Base-by-base conservation (phyloP, 2,329 filamentous ascomycete species). In the Alternaria brassicicola region DNA sequence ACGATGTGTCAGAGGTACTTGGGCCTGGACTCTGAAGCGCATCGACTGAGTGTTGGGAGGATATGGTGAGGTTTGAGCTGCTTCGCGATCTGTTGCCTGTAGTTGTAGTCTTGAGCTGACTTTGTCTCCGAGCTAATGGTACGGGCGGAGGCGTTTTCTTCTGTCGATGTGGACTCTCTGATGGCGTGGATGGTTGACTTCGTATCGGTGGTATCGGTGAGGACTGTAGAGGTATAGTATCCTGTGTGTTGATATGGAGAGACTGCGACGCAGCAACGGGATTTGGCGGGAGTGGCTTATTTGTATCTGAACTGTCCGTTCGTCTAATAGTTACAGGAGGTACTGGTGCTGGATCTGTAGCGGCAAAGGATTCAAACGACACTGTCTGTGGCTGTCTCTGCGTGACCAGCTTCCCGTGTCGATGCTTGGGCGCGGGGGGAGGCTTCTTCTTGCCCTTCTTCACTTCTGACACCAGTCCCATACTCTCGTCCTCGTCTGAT, bases 321-420 rank as follows among this genome's bases (percentile, higher is more conserved):
- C 61, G 61, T 55, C 57, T 65, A 46, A 54, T 65, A 55, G 66
- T 47, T 63, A 65, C 71, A 9, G 66, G 60, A 4, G 69, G 64
- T 43, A 64, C 60, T 19, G 61, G 62, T 35, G 64, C 60, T 17
- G 62, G 62, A 31, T 61, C 71, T 43, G 47, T 70, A 17, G 72
- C 55, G 53, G 70, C 60, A 39, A 77, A 74, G 38, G 69, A 72
- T 17, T 71, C 69, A 35, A 76, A 77, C 2, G 75, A 67, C 7
- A 76, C 72, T 17, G 63, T 76, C 71, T 72, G 78, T 56, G 71
- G 80, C 65, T 57, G 81, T 78, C 78, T 59, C 65, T 68, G 75
- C 64, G 83, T 86, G 63, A 94, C 89, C 17, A 88, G 83, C 76
- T 89, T 93, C 4, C 92, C 92, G 78, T 93, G 90, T 53, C 90